phyloP scores from a whole-genome alignment of 768 basidiomycete genomes.

The Lenzites betulinus region DNA sequence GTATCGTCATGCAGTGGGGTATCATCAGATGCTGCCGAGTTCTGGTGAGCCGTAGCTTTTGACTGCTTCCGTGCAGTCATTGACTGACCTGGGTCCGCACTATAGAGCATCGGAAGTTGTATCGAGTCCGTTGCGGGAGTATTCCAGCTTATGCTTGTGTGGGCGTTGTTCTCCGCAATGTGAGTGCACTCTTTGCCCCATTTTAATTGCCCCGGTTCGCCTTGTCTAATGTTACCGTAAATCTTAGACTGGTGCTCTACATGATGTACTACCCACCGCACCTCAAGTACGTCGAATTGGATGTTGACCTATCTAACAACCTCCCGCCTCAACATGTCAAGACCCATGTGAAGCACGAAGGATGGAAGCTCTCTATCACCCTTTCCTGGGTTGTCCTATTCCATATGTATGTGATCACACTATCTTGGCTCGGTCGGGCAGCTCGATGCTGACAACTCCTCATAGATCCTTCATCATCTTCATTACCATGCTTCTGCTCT shows the following conservation, averaged over 20 bases:
- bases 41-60: conserved; percentile 46
- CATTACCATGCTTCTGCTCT: conserved; percentile 63
- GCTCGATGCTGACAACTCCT: background rate
- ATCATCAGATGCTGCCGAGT: conserved; percentile 78
- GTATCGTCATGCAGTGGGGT: conserved; percentile 84
- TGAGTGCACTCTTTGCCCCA: conserved; percentile 41
- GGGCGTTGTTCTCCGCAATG: conserved; percentile 85
- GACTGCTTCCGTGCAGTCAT: background rate
- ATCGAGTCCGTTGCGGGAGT: conserved; percentile 81
- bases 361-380: conserved; percentile 79
- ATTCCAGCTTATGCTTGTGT: conserved; percentile 79
- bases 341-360: conserved; percentile 54
- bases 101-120: conserved; percentile 68
- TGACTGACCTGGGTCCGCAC: background rate
- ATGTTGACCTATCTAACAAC: conserved; percentile 44
- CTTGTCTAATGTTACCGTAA: background rate
- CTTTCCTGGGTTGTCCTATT: conserved; percentile 69
- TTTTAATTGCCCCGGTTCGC: background rate
- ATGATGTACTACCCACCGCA: conserved; percentile 89
- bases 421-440: too few species aligned
- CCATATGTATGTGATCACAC: conserved; percentile 85
- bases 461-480: conserved; percentile 55
- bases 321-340: conserved; percentile 47
- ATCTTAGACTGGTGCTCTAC: conserved; percentile 77
- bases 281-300: conserved; percentile 65